Conservation (phyloP, 768 basidiomycete genomes). For the Leccinum uliginosum region DNA sequence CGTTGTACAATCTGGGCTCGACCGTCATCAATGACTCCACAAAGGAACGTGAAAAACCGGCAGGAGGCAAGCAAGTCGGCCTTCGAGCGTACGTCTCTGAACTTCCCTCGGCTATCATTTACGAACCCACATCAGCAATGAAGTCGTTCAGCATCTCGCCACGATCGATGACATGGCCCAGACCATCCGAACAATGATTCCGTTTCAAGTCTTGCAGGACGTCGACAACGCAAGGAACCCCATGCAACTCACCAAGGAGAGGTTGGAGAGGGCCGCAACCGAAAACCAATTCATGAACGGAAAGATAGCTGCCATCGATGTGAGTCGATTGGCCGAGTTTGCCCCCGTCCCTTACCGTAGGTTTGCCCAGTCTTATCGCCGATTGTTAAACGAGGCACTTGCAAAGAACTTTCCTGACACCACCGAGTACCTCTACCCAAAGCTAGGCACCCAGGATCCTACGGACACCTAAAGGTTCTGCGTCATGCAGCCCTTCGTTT, state of each 20-base stretch:
- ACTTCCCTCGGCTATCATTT: neutral
- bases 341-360: conserved; percentile 1
- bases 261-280: conserved; percentile 76
- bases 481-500: neutral
- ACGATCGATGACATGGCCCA: conserved; percentile 67
- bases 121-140: conserved; percentile 48
- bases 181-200: conserved; percentile 59
- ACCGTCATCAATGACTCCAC: conserved; percentile 81
- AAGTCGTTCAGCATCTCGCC: conserved; percentile 64
- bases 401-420: conserved; percentile 66
- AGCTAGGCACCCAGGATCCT: conserved; percentile 5
- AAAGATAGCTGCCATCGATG: conserved; percentile 75
- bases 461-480: conserved; percentile 7
- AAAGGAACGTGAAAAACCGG: conserved; percentile 70
- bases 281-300: conserved; percentile 94
- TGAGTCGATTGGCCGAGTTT: conserved; percentile 30
- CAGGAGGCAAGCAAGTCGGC: conserved; percentile 73
- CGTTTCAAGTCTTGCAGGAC: conserved; percentile 70
- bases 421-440: conserved; percentile 21
- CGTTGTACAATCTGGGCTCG: conserved; percentile 76
- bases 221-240: conserved; percentile 80
- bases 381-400: conserved; percentile 64
- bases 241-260: conserved; percentile 74
- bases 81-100: conserved; percentile 53
- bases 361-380: conserved; percentile 58